A percentile compares a stretch with the other conserved stretches of the same genome.
Conservation (phyloP, 805 yeast species). For the Metschnikowia lachancei region DNA sequence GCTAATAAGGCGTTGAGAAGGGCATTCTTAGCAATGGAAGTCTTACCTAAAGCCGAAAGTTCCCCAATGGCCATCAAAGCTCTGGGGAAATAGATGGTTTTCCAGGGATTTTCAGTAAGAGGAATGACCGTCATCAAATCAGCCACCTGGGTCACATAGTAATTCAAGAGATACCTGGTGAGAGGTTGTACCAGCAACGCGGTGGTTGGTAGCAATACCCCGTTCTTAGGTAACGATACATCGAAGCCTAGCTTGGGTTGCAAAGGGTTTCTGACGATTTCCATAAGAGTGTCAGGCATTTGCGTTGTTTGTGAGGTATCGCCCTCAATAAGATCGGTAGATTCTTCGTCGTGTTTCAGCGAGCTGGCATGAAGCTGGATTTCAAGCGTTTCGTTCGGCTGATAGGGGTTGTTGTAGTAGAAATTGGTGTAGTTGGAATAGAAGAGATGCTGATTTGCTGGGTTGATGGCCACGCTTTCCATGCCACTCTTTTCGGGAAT, state of each 20-base stretch:
- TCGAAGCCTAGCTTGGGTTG: constrained; percentile 46
- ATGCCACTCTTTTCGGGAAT: constrained; percentile 9
- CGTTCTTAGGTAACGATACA: constrained; percentile 28
- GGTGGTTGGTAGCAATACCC: constrained; percentile 48
- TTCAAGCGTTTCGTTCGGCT: constrained; percentile 36
- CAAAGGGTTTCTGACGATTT: constrained; percentile 38
- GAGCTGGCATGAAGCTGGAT: constrained; percentile 45
- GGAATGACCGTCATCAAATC: constrained; percentile 74
- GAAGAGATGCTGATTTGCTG: constrained; percentile 35
- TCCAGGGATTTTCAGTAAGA: constrained; percentile 81
- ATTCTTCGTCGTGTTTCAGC: constrained; percentile 27
- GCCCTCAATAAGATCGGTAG: constrained; percentile 37
- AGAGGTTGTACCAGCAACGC: constrained; percentile 66
- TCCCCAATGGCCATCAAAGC: constrained; percentile 84
- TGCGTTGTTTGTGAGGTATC: constrained; percentile 33
- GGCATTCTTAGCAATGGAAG: constrained; percentile 75
- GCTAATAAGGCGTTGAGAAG: constrained; percentile 76
- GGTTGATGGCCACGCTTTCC: constrained; percentile 27
- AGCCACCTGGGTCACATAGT: constrained; percentile 74
- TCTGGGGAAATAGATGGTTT: constrained; percentile 77
- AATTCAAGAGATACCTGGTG: constrained; percentile 66
- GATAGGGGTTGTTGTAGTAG: constrained; percentile 40
- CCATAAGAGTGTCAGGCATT: constrained; percentile 58
- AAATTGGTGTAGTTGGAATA: constrained; percentile 40
- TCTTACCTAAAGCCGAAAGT: constrained; percentile 65